phyloP scores from a whole-genome alignment of 2,329 filamentous ascomycete genomes.

The Drechslera avenae region DNA sequence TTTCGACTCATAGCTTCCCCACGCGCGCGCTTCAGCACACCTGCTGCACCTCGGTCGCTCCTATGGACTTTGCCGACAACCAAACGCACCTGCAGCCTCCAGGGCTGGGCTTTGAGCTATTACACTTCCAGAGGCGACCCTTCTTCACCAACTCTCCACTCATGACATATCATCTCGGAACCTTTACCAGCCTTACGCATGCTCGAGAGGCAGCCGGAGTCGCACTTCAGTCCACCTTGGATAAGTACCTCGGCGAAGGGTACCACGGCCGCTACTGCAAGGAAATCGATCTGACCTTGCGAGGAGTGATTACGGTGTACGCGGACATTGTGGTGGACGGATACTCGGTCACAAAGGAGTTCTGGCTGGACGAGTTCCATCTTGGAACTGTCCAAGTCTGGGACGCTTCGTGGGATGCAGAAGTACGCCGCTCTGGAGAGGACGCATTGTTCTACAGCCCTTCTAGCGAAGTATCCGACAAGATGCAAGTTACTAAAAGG shows the following conservation, averaged over 20 bases:
- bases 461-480: neutral
- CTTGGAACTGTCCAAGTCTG: neutral
- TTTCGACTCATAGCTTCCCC: neutral
- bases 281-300: neutral
- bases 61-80: neutral
- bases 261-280: conserved; percentile 5
- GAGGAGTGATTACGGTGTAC: conserved; percentile 2
- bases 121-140: neutral
- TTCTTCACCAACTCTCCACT: neutral
- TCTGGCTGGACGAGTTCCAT: neutral
- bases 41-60: neutral
- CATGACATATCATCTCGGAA: neutral
- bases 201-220: neutral
- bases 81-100: neutral
- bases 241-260: neutral
- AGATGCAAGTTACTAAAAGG: neutral
- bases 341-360: neutral
- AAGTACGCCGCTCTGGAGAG: neutral
- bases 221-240: neutral
- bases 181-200: neutral
- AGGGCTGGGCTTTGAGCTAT: neutral
- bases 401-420: neutral
- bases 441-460: neutral
- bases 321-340: neutral
- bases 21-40: neutral